Base-by-base conservation (phyloP, 2,329 filamentous ascomycete species). In the Pyricularia grisea region DNA sequence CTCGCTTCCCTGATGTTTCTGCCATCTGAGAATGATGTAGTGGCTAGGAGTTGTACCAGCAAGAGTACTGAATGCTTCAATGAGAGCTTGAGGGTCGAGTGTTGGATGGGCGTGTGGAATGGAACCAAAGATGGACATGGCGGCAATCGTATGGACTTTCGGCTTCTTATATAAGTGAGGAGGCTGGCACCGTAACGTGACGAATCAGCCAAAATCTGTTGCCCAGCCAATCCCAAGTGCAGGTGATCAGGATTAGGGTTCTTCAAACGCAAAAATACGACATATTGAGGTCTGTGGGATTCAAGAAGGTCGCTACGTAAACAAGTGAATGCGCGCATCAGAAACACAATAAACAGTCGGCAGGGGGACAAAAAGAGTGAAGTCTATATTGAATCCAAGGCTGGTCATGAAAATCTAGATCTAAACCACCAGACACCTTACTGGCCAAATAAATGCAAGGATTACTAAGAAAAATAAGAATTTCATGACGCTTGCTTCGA, bases 401-500 rank as follows among this genome's bases (percentile, higher is more conserved):
- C 42, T 55, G 20, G 17, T n/a, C 20, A 55, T n/a, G 9, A 55
- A 55, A n/a, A 20, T 55, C 20, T 55, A 55, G 9, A 20, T 55
- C 20, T 55, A 55, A 55, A 7, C 42, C 42, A 55, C 20, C 42
- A 55, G 42, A 55, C 42, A 55, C 42, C 42, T 55, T 55, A 12
- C 42, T n/a, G 42, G 20, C 42, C 6, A 9, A 55, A 23, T 7
- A 55, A n/a, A 50, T 31, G 23, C 64, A 66, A 10, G 33, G 42
- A 33, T 42, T 23, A 33, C n/a, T 33, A n/a, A 4, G 4, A 36
- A 50, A 25, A 17, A 36, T 5, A 66, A 14, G 11, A 65, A 33
- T 66, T 25, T 28, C 33, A 66, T 67, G 42, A 69, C 55, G 68
- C 63, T 67, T 68, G 64, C 23, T 81, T 83, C 58, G 80, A 79